Evolutionary conservation across 345 rosid genomes (phyloP).

Genomic region (Gossypium australe): DNA sequence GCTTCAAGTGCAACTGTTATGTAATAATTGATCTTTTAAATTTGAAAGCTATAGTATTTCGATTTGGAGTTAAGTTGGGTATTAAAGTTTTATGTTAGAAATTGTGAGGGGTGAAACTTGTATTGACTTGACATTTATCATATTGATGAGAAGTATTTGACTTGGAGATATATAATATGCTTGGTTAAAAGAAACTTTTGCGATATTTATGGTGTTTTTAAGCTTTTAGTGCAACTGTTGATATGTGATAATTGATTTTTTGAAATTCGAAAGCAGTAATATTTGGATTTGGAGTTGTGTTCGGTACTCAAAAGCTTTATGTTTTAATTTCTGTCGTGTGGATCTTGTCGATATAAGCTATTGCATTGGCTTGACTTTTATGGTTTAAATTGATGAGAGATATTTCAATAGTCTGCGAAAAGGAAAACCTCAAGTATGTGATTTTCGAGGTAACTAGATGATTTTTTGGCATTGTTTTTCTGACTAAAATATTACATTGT

Average conservation of each 20-base stretch:
- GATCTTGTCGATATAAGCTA: neutral
- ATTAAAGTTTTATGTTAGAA: too few relatives aligned
- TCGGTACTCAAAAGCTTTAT: neutral
- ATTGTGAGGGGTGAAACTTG: too few relatives aligned
- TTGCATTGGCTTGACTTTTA: neutral
- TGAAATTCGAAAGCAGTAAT: neutral
- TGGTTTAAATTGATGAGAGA: neutral
- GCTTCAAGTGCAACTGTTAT: too few relatives aligned
- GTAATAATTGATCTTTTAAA: neutral
- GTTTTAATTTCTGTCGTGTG: neutral
- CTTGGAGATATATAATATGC: too few relatives aligned
- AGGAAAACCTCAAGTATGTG: neutral
- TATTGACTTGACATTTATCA: too few relatives aligned
- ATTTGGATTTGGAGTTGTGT: neutral
- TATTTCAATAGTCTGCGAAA: neutral
- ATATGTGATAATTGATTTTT: too few relatives aligned
- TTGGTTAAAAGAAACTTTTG: too few relatives aligned
- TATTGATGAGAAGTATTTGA: too few relatives aligned
- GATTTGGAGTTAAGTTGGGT: too few relatives aligned
- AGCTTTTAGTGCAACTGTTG: too few relatives aligned
- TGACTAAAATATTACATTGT: neutral
- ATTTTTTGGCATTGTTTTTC: neutral
- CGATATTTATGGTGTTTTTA: too few relatives aligned
- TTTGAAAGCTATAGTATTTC: neutral
- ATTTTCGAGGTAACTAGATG: neutral